These are phyloP conservation scores for Cutaneotrichosporon sp. DNA, from an alignment of 1,284 basidiomycete species.

Conservation along the genomic window DNA sequence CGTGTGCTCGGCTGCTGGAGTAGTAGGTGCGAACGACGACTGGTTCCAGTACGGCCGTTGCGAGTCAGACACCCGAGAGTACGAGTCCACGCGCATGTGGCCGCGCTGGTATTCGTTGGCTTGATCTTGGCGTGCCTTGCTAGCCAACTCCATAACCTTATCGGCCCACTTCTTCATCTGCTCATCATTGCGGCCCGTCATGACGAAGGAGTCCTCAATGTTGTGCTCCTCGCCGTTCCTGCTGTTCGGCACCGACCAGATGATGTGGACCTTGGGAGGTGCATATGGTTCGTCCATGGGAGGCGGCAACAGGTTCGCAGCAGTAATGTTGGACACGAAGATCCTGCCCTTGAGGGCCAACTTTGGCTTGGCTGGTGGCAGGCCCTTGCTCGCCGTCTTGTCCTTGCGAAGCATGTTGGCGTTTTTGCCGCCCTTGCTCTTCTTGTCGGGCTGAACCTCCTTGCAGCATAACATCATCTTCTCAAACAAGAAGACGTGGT, in stretches of 20 bases:
- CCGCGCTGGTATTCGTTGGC: neutral
- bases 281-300: slow-evolving; percentile 42
- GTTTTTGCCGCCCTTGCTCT: slow-evolving; percentile 40
- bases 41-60: slow-evolving; percentile 24
- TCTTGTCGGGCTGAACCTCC: slow-evolving; percentile 54
- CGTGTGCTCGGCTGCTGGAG: slow-evolving; percentile 34
- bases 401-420: slow-evolving; percentile 45
- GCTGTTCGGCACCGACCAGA: slow-evolving; percentile 37
- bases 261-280: slow-evolving; percentile 31
- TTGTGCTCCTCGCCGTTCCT: slow-evolving; percentile 46
- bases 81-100: slow-evolving; percentile 3
- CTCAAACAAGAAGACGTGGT: slow-evolving; percentile 98
- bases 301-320: slow-evolving; percentile 50
- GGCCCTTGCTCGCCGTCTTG: slow-evolving; percentile 54
- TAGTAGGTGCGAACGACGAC: slow-evolving; percentile 38
- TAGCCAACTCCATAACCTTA: slow-evolving; percentile 80
- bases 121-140: slow-evolving; percentile 45
- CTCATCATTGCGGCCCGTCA: slow-evolving; percentile 89
- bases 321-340: slow-evolving; percentile 90
- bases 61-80: slow-evolving; percentile 27
- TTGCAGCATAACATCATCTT: slow-evolving; percentile 99
- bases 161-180: slow-evolving; percentile 89
- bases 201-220: slow-evolving; percentile 77
- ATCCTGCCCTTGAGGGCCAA: slow-evolving; percentile 93
- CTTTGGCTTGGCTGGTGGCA: slow-evolving; percentile 56